Evolutionary conservation across 2,329 filamentous ascomycete genomes (phyloP), one percentile per base, ranked within the genome.

Genomic region (Hypomyces rosellus): DNA sequence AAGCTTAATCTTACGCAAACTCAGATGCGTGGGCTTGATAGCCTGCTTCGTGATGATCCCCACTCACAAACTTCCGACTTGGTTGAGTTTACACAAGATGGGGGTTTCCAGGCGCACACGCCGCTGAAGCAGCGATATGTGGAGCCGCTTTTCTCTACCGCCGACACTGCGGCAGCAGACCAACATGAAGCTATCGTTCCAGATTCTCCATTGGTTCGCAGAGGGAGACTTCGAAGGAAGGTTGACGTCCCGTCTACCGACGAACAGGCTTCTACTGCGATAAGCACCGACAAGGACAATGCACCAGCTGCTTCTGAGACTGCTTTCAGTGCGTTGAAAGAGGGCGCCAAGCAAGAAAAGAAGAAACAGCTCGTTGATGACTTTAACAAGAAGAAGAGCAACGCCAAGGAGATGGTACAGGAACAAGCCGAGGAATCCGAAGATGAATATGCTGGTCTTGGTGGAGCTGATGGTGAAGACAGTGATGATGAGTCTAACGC

Each of bases 341-440:
- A 84, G 61, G 83, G 78, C 3, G 78, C 80, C 38, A 76, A 72
- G 54, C 71, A 72, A 59, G 69, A 76, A 61, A 78, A 79, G 59
- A 80, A 80, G 59, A 74, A 77, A 46, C 70, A 72, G 5, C 62
- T 63, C 8, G 63, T 65, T n/a, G 74, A 77, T 14, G 73, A 75
- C 1, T 95, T 90, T 59, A 80, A 96, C 69, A 88, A 86, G 68
- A 91, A 89, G 68, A 91, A 86, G 65, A 95, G 89, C 70, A 85
- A 88, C 63, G 92, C 91, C 1, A 90, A 84, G 61, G 84, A 86
- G 20, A 88, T 96, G 78, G 77, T 99, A 36, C 82, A 97, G 57
- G 93, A 96, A 58, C 90, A 95, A 64, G 92, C 93, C 54, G 89
- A 96, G 61, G 93, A 99, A 69, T 99, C 93, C 0, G 95, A 99